Evolutionary conservation across 1,284 basidiomycete genomes (phyloP), one percentile per base, ranked within the genome.

Genomic region (Stygiomarasmius scandens): DNA sequence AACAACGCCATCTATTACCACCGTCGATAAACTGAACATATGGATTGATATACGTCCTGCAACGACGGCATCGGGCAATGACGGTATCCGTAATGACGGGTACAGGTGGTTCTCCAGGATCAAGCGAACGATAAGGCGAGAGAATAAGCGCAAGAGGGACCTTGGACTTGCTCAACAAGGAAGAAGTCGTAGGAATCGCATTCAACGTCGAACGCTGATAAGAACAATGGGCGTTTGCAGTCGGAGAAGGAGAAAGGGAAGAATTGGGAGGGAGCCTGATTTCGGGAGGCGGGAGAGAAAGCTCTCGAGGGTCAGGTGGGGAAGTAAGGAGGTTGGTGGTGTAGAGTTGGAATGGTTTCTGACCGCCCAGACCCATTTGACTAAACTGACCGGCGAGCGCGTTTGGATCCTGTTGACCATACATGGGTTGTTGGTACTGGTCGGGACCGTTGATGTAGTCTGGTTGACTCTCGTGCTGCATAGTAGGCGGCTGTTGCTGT

Each of bases 21-120:
- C 95, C 95, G 71, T 99, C 97, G 69, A 98, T 95, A 72, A 99
- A 99, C 66, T 95, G 94, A 43, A 98, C 96, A 70, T 94, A 99
- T 3, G 97, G 96, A 72, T 99, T 98, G 77, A 99, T 99, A 77
- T 99, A 99, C 45, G 95, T 94, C 68, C 97, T 86, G 82, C 97
- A 99, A 41, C 96, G 87, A 61, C 97, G 86, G 77, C 97, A 99
- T 47, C 97, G 92, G 48, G 97, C 96, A 67, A 99, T 99, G 49
- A 99, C 92, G 0, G 93, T 95, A 72, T 99, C 97, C 1, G 91
- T 85, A 2, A 98, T 86, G 36, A 98, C 83, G 11, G 95, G 94
- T 12, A 98, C 94, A 0, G 85, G 81, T 52, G 87, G 85, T 49
- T 94, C 89, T 22, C 87, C 89, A 57, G 85, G 84, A 60, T 85